Base-by-base conservation (phyloP, 352 stramenopile genomes). In the Globisporangium cystogenes region DNA sequence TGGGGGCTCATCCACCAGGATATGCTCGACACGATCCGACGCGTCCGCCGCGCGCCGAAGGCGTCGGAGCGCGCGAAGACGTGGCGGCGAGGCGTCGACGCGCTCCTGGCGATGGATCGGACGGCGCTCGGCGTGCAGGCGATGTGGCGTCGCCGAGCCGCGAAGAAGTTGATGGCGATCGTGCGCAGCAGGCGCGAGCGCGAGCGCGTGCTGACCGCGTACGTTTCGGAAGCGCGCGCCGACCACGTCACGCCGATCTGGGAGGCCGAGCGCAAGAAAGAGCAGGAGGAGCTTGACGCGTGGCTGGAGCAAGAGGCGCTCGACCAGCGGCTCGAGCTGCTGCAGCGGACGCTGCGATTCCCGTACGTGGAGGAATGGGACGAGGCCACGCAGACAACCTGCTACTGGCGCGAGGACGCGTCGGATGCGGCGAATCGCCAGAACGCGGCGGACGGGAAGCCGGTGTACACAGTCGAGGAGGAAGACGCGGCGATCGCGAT, bases 181-280 rank as follows among this genome's bases (percentile, higher is more conserved):
- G 36, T 89, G 43, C 74, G 71, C 24, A 51, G 54, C 14, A 24
- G 42, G 3, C 27, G 55, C 39, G 33, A 29, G 1, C 23, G 48
- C 37, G 48, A 56, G 48, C 55, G 55, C 11, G 24, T 55, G n/a
- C 44, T 56, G 8, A 33, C 35, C 15, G 67, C 70, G n/a, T 93
- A 93, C 50, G 24, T 90, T 12, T 60, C 64, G 2, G 78, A 90
- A n/a, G 68, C 73, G n/a, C 56, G 67, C 11, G 39, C 47, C 14
- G 76, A 90, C 47, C 70, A 76, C 24, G 80, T 91, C 45, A 83
- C 67, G 3, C 70, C 71, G 7, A 53, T 91, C 40, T 93, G 80
- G 82, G 60, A 82, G 48, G 55, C 57, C 18, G 82, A 93, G 16
- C 64, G 80, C 7, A 72, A 76, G 41, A 72, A 66, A 43, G 80